phyloP scores from a whole-genome alignment of 352 stramenopile genomes.

The Phytophthora capsici region DNA sequence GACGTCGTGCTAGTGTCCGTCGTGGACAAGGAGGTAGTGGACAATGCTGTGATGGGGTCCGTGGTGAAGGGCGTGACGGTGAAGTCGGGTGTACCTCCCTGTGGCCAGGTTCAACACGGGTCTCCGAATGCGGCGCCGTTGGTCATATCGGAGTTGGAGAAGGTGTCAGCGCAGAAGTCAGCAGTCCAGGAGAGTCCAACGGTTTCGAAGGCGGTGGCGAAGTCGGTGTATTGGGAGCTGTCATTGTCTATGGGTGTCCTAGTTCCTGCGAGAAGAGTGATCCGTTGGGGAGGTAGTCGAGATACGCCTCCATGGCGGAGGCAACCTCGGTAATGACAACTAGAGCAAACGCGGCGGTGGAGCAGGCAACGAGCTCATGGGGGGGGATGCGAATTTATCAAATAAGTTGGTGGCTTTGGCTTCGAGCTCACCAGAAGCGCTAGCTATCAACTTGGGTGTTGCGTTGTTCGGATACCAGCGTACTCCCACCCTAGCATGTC shows the following conservation, averaged over 20 bases:
- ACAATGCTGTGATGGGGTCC: neutral
- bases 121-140: slow-evolving; percentile 17
- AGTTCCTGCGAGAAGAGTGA: slow-evolving; percentile 40
- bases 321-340: neutral
- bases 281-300: slow-evolving; percentile 44
- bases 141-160: slow-evolving; percentile 23
- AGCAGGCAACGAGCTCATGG: slow-evolving; percentile 6
- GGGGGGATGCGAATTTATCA: slow-evolving; percentile 1
- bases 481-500: neutral
- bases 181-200: slow-evolving; percentile 24
- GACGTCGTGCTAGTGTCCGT: neutral
- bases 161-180: slow-evolving; percentile 15
- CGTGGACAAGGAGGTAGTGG: neutral
- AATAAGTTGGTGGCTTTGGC: neutral
- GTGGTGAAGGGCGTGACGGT: slow-evolving; percentile 36
- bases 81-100: slow-evolving; percentile 38
- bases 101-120: slow-evolving; percentile 43
- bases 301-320: slow-evolving; percentile 12
- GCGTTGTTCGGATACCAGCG: neutral
- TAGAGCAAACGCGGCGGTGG: neutral
- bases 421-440: neutral
- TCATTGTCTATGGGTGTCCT: slow-evolving; percentile 37
- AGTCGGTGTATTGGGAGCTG: slow-evolving; percentile 40
- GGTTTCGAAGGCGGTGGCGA: slow-evolving; percentile 35
- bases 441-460: neutral